Conservation (phyloP, 768 basidiomycete genomes). For the Agaricus sinodeliciosus region DNA sequence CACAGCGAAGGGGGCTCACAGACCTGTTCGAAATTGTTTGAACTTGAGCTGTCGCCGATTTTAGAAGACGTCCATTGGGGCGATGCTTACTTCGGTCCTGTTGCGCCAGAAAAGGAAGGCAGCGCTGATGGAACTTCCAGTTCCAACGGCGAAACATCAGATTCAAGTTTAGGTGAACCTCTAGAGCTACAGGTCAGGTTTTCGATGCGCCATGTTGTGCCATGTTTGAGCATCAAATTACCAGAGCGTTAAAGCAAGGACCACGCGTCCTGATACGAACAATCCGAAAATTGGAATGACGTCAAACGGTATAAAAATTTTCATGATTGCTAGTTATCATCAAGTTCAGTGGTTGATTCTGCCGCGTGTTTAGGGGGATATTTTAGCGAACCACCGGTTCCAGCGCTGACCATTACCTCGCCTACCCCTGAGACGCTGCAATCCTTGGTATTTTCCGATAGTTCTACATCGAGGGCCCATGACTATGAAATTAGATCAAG, state of each 20-base stretch:
- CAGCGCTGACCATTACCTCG: constrained; percentile 25
- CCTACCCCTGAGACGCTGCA: constrained; percentile 25
- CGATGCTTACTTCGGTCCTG: constrained; percentile 10
- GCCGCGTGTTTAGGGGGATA: neutral
- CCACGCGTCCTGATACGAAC: neutral
- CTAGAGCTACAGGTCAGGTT: constrained; percentile 13
- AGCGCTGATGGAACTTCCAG: constrained; percentile 1
- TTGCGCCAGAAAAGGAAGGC: neutral
- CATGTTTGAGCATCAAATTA: constrained; percentile 1
- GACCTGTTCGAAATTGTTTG: constrained; percentile 20
- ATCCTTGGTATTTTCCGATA: constrained; percentile 12
- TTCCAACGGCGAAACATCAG: constrained; percentile 17
- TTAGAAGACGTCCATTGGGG: constrained; percentile 26
- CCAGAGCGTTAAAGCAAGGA: neutral
- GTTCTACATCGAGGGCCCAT: neutral
- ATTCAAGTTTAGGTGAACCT: constrained; percentile 24
- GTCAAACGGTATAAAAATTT: neutral
- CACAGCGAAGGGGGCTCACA: constrained; percentile 4
- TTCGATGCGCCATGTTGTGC: constrained; percentile 13
- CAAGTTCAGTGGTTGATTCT: neutral
- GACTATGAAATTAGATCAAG: neutral
- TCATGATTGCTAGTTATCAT: neutral
- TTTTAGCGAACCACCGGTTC: constrained; percentile 12
- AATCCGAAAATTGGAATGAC: neutral
- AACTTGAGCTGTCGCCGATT: constrained; percentile 29